Base-by-base conservation (phyloP, 768 basidiomycete species). In the Leccinum rimulosum region DNA sequence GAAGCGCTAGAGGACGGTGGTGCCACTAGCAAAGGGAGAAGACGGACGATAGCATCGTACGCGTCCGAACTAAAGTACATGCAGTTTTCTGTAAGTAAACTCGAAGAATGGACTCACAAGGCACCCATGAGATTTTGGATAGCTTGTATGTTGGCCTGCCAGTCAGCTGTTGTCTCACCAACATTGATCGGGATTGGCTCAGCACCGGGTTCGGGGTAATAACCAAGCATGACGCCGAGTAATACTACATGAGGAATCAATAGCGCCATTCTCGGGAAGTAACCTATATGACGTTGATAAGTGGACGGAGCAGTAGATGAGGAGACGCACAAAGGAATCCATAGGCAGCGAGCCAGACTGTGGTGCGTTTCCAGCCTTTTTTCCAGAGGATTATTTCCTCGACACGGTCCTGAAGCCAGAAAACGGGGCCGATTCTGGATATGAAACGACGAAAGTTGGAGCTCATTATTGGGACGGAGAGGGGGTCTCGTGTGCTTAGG, bases 61-160 rank as follows among this genome's bases (percentile, higher is more conserved):
- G 19, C 47, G 12, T 48, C 47, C 22, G 48, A 49, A 49, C 48
- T 48, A 25, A n/a, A 40, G 8, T 40, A 40, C 17, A 12, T 40
- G 17, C 40, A 40, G 40, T n/a, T n/a, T 4, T n/a, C 40, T n/a
- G n/a, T 40, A 40, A n/a, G n/a, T 5, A 43, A 1, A 4, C 9
- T 43, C n/a, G 10, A 35, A 2, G 10, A 28, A 14, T 11, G n/a
- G 22, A 65, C 89, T 63, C 73, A 93, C 90, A 87, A 75, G 7
- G 82, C 75, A 6, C 92, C 93, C 93, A 95, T 95, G 31, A 95
- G 81, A 64, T 95, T 95, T 69, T 95, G 94, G 30, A 95, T 89
- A 1, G 81, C 93, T 73, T 95, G 93, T 3, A 95, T 75, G 62
- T 95, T 96, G 15, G 89, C 88, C 60, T 89, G 87, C 87, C 91